These are phyloP conservation scores for Secale cereale DNA, from an alignment of 176 grass and related monocot genomes.

Conservation along the genomic window DNA sequence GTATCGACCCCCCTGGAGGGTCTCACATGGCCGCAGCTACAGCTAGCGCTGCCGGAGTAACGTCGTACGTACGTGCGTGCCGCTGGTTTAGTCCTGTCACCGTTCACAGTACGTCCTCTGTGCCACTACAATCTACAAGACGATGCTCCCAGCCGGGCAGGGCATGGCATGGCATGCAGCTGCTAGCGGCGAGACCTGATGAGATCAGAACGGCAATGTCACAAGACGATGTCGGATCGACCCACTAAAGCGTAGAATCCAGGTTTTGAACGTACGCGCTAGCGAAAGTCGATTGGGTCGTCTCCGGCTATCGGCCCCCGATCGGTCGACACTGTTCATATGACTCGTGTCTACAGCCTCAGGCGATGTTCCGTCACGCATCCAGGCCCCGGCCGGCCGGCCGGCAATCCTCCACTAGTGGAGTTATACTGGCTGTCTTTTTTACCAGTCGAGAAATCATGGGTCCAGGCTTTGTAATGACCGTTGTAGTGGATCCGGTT, in stretches of 20 bases:
- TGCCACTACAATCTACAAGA: background rate
- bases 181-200: background rate
- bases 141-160: background rate
- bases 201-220: background rate
- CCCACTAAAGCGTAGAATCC: slow-evolving; percentile 8
- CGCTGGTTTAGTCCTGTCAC: background rate
- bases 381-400: background rate
- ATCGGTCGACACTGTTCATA: background rate
- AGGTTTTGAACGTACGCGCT: background rate
- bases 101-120: background rate
- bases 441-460: background rate
- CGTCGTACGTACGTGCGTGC: slow-evolving; percentile 1
- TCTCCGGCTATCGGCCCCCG: background rate
- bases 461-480: background rate
- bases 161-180: background rate
- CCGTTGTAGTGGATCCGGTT: background rate
- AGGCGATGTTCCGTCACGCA: background rate
- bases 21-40: background rate
- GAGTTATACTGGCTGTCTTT: background rate
- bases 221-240: slow-evolving; percentile 1
- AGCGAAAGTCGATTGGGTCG: background rate
- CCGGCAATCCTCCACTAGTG: background rate
- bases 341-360: background rate
- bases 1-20: background rate
- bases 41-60: background rate